Evolutionary conservation across 2,329 filamentous ascomycete genomes (phyloP).

Genomic region (Zymoseptoria ardabiliae): DNA sequence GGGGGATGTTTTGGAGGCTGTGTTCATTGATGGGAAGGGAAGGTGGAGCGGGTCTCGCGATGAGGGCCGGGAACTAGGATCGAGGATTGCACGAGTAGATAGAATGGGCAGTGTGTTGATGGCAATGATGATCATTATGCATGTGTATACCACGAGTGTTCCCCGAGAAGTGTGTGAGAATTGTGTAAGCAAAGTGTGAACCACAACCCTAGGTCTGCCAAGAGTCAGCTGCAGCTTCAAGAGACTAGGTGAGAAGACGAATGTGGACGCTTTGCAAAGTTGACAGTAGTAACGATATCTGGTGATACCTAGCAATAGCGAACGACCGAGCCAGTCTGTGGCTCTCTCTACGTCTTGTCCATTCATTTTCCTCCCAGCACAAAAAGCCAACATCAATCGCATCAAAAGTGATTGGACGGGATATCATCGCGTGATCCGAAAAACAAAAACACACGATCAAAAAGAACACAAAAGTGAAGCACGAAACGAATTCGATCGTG

Average conservation of each 20-base stretch:
- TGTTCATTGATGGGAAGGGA: too few species aligned
- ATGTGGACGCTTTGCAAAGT: neutral
- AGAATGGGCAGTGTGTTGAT: neutral
- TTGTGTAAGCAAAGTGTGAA: neutral
- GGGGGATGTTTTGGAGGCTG: too few species aligned
- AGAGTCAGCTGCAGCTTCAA: neutral
- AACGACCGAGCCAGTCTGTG: neutral
- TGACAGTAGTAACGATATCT: neutral
- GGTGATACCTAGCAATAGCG: neutral
- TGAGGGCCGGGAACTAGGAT: too few species aligned
- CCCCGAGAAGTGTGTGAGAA: neutral
- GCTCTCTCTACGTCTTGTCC: neutral
- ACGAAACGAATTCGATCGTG: neutral
- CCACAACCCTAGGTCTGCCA: neutral
- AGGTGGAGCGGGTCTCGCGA: too few species aligned
- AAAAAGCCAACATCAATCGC: neutral
- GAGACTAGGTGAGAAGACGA: too few species aligned
- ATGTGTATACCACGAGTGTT: neutral
- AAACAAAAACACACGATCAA: neutral
- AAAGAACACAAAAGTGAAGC: slow-evolving; percentile 2
- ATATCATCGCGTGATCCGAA: slow-evolving; percentile 3
- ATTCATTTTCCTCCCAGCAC: slow-evolving; percentile 1
- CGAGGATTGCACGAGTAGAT: too few species aligned
- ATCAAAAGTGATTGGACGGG: neutral
- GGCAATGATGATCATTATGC: neutral